Base-by-base conservation (phyloP, 257 asterid genomes). In the Cordia subcordata region DNA sequence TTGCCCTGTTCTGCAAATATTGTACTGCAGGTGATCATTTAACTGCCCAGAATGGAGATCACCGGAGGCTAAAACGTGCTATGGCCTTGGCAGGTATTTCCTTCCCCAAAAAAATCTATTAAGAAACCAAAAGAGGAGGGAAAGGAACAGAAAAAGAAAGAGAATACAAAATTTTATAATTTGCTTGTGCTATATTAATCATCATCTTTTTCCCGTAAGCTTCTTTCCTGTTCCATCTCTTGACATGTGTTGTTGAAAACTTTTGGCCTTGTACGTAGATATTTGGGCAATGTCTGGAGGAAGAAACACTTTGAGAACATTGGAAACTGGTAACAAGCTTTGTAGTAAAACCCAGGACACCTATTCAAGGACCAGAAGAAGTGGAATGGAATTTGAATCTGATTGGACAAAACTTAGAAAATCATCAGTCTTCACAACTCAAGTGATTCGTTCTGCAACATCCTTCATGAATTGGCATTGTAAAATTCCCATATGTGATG, bases 391-490 rank as follows among this genome's bases (percentile, higher is more conserved):
- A 73, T 71, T 76, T 66, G 81, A 77, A 72, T 83, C 81, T 21
- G 64, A 76, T 67, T 79, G 82, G 86, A 69, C 65, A 45, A 78
- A 71, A 57, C 81, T 77, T 68, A 72, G 82, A 50, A 72, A 63
- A 58, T 72, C 76, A 11, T 80, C 72, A 53, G 75, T 79, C 72
- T 79, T 76, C 69, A 68, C 79, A 33, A 78, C 83, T 61, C 82
- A 79, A 79, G 72, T 64, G 18, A 77, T 80, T 53, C 54, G 54
- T 49, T 49, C 54, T 49, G 54, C 54, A n/a, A 49, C 54, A 49
- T 76, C 86, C 49, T 78, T 81, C 69, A 77, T 86, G 82, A 84
- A 85, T 64, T 81, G 94, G 95, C 81, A 85, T 64, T 79, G 83
- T 81, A 85, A 79, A 72, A 79, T 85, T 49, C 77, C 92, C 72